Base-by-base conservation (phyloP, 2,329 filamentous ascomycete genomes). In the Diaporthe citriasiana region DNA sequence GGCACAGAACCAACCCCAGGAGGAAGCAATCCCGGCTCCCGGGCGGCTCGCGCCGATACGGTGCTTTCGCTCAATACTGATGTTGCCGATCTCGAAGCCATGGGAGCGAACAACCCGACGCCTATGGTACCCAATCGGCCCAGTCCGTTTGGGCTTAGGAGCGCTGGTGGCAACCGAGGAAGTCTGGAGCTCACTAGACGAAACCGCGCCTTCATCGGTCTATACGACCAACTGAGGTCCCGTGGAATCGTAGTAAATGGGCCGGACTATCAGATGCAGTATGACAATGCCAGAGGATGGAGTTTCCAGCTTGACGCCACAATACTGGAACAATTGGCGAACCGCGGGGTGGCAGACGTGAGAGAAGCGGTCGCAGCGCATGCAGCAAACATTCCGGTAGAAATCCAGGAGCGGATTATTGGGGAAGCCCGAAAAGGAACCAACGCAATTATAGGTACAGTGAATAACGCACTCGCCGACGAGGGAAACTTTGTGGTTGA, bases 401-500 rank as follows among this genome's bases (percentile, higher is more conserved):
- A 25, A 8, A 19, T 68, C 17, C 45, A 17, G 33, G 4, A n/a
- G 38, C 33, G 53, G 38, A 68, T 68, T 30, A 38, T n/a, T n/a
- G 22, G 25, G 30, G 63, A 40, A 53, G 33, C 33, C n/a, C 19
- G 38, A 30, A 22, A n/a, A 40, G 51, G 45, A 68, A 19, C 13
- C 47, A 33, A 27, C 17, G 63, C 12, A 22, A 10, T 33, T 4
- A 40, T 33, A 22, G n/a, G 27, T 6, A 53, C 1, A 25, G 47
- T 68, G 47, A 40, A 25, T 10, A 27, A 13, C 15, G 47, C 45
- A 12, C 63, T 68, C 33, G 33, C 5, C 4, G 63, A 68, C 47
- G 63, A 68, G 63, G 53, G n/a, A 9, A 38, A 12, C 15, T 68
- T 27, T 40, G 17, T 68, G 33, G 63, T 40, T 15, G 53, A 38